Evolutionary conservation across 306 rosid species (phyloP), one percentile per base, ranked within the genome.

Genomic region (Bauhinia variegata): DNA sequence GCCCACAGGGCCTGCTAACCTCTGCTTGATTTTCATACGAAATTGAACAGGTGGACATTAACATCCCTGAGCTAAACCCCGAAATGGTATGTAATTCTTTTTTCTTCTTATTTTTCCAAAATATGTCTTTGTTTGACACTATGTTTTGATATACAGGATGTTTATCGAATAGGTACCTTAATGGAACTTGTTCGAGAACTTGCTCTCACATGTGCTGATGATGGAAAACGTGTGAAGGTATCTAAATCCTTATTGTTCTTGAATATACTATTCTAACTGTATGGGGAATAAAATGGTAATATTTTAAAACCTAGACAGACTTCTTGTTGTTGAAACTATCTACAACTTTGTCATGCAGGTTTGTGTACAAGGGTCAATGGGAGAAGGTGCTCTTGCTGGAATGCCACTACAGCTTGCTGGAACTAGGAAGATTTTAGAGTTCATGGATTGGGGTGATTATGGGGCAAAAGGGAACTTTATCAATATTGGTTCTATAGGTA

Each of bases 381-480:
- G 98, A 68, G 91, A 89, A 74, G 98, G 98, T 63, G 96, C 98
- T 60, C 91, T 86, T 60, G 84, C 91, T 60, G 98, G 96, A 72
- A 89, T 93, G 98, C 98, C 98, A 18, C 76, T 92, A 75, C 98
- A 92, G 84, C 98, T 92, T 59, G 96, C 97, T 67, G 98, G 98
- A 60, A 86, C 79, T 72, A 80, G 95, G 63, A 77, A 79, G 78
- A 92, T 92, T 77, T 73, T 92, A 67, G 97, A 92, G 83, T 89
- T 75, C 86, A 92, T 92, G 98, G 96, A 89, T 81, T 92, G 98
- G 98, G 98, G 96, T 68, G 96, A 89, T 48, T 84, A 92, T 72
- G 98, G 84, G 70, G 98, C 93, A 23, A 75, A 82, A 72, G 96
- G 88, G 54, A 92, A 87, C 11, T 92, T 92, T 81, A 78, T 92